Conservation (phyloP, 805 yeast genomes). For the Starmera pachycereana region DNA sequence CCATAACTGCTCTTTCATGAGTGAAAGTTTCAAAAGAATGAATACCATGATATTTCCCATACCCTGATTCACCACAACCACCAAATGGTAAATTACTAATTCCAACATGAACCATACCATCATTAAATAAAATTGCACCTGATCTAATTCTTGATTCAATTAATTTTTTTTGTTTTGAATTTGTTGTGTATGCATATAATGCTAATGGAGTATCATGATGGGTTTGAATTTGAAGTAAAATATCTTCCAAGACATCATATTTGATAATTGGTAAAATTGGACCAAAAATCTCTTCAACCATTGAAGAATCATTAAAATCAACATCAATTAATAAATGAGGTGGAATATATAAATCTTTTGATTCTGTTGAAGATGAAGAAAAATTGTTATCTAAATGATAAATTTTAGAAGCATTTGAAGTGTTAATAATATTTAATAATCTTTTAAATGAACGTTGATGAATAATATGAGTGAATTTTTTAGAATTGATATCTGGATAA, state of each 20-base stretch:
- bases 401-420: conserved; percentile 36
- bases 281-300: conserved; percentile 75
- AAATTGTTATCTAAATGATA: conserved; percentile 3
- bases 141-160: conserved; percentile 51
- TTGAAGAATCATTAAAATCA: conserved; percentile 53
- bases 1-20: conserved; percentile 59
- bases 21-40: conserved; percentile 41
- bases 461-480: conserved; percentile 45
- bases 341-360: conserved; percentile 38
- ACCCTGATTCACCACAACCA: conserved; percentile 80
- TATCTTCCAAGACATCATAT: conserved; percentile 34
- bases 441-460: conserved; percentile 43
- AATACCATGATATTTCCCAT: conserved; percentile 74
- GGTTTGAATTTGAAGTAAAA: conserved; percentile 31
- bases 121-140: conserved; percentile 66
- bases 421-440: conserved; percentile 30
- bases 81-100: conserved; percentile 75
- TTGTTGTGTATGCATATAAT: conserved; percentile 51
- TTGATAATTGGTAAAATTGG: conserved; percentile 72
- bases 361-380: no score
- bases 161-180: conserved; percentile 34
- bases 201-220: conserved; percentile 75
- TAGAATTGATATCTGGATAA: conserved; percentile 29
- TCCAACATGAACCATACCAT: conserved; percentile 61
- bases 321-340: conserved; percentile 70